These are phyloP conservation scores for Opeltia flavorubescens DNA, from an alignment of 495 filamentous ascomycete genomes.

Conservation along the genomic window DNA sequence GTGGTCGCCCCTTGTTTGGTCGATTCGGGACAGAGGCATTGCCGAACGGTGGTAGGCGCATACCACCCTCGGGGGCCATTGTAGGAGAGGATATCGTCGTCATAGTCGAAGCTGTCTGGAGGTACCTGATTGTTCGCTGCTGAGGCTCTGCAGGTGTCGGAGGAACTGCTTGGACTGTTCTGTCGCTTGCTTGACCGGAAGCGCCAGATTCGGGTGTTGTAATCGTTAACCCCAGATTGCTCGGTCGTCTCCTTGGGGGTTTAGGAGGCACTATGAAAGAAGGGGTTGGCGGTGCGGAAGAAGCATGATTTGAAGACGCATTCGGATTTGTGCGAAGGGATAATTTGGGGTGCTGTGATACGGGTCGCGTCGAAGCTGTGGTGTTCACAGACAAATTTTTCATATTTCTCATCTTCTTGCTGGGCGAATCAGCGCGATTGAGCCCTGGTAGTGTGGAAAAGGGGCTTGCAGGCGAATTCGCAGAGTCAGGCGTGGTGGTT, in stretches of 20 bases:
- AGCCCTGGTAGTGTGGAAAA: conserved; percentile 30
- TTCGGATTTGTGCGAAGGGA: conserved; percentile 36
- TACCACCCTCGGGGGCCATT: conserved; percentile 45
- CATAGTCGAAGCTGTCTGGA: conserved; percentile 55
- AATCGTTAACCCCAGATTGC: conserved; percentile 58
- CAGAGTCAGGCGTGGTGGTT: conserved; percentile 9
- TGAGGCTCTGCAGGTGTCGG: conserved; percentile 37
- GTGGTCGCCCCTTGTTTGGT: conserved; percentile 19
- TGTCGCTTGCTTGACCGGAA: conserved; percentile 25
- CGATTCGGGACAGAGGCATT: conserved; percentile 15
- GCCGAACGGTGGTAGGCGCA: conserved; percentile 43
- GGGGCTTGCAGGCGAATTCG: conserved; percentile 24
- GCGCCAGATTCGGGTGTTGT: conserved; percentile 39
- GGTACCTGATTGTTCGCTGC: conserved; percentile 39
- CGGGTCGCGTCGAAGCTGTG: conserved; percentile 32
- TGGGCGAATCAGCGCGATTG: conserved; percentile 40
- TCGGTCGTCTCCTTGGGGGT: conserved; percentile 57
- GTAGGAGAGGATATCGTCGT: conserved; percentile 45
- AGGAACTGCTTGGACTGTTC: conserved; percentile 24
- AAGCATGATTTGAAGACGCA: conserved; percentile 20
- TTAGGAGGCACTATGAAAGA: conserved; percentile 63
- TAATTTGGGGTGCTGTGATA: conserved; percentile 27
- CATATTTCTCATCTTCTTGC: conserved; percentile 68
- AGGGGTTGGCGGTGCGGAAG: conserved; percentile 71
- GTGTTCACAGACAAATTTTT: conserved; percentile 89